These are phyloP conservation scores for Teratosphaeriaceae sp. DNA, from an alignment of 2,329 filamentous ascomycete species.

Conservation along the genomic window DNA sequence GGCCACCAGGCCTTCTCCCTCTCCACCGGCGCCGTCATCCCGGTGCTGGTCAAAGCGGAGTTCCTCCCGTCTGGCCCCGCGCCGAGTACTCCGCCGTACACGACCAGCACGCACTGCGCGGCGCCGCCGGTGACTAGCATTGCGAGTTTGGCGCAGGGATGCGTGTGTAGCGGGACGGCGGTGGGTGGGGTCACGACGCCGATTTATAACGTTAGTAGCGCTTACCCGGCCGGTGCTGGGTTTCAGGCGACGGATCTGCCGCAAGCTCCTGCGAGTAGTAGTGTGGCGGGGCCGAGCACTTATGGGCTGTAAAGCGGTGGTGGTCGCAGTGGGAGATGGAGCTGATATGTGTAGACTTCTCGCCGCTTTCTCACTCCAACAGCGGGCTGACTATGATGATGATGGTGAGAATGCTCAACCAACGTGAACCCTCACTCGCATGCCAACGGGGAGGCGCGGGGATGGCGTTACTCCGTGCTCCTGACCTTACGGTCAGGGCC, in stretches of 20 bases:
- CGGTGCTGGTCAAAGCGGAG: slow-evolving; percentile 58
- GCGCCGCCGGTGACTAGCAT: slow-evolving; percentile 27
- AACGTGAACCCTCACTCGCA: no score
- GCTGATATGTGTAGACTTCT: no score
- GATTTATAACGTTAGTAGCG: slow-evolving; percentile 2
- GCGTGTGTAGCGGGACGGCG: slow-evolving; percentile 19
- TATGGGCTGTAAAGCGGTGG: no score
- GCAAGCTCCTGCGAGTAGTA: no score
- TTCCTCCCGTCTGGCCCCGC: slow-evolving; percentile 33
- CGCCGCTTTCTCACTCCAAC: no score
- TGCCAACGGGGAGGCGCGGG: no score
- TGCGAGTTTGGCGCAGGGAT: slow-evolving; percentile 19
- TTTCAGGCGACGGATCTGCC: slow-evolving; percentile 5
- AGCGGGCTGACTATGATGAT: no score
- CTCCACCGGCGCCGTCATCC: slow-evolving; percentile 61
- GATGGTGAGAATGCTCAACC: no score
- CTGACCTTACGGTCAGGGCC: no score
- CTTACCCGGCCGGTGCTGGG: slow-evolving; percentile 1
- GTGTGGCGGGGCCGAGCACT: no score
- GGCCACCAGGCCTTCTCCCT: slow-evolving; percentile 57
- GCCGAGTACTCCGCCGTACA: slow-evolving; percentile 25
- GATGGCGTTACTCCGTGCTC: no score
- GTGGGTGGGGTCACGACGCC: slow-evolving; percentile 7
- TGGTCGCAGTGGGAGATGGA: no score
- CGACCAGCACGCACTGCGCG: slow-evolving; percentile 28